Base-by-base conservation (phyloP, 2,329 filamentous ascomycete species). In the Pezicula carpinea region DNA sequence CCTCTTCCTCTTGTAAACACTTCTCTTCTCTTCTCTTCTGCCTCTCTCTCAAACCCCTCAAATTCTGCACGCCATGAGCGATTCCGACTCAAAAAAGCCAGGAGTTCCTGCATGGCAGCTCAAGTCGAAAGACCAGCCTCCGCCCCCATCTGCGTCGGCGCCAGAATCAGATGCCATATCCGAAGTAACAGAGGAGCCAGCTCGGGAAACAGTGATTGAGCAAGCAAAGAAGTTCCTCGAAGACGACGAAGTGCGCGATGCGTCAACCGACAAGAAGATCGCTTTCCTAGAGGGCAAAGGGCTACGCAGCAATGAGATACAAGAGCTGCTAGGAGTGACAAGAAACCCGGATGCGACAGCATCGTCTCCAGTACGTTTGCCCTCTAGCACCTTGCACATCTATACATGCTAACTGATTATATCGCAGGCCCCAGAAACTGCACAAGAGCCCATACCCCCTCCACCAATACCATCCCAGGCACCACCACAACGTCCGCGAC, bases 221-320 rank as follows among this genome's bases (percentile, higher is more conserved):
- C 80, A 89, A 61, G 89, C 90, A 22, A 75, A 77, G 36, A 79
- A 74, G 44, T 96, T 96, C 61, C 76, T 96, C 4, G 73, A 87
- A 43, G 85, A 95, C 50, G 81, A 87, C 6, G 73, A 76, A 17
- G 87, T 96, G 48, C 80, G 77, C 49, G 71, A 84, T 65, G 81
- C 85, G 29, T 74, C 85, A 0, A 74, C 75, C 38, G 84, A 88
- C 47, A 83, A 82, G 66, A 95, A 95, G 69, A 72, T 78, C 17
- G 77, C 79, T 6, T 96, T 96, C 57, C 70, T 96, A 1, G 76
- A 83, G 59, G 80, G 79, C 43, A 96, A 96, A 64, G 88, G 88
- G 3, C 70, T 96, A 6, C 69, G 69, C 3, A 69, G 77, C 4
- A 72, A 76, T 26, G 82, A 92, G 51, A 88, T 95, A 51, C 71